Evolutionary conservation across 805 yeast genomes (phyloP).

Genomic region (Teunomyces atbi): DNA sequence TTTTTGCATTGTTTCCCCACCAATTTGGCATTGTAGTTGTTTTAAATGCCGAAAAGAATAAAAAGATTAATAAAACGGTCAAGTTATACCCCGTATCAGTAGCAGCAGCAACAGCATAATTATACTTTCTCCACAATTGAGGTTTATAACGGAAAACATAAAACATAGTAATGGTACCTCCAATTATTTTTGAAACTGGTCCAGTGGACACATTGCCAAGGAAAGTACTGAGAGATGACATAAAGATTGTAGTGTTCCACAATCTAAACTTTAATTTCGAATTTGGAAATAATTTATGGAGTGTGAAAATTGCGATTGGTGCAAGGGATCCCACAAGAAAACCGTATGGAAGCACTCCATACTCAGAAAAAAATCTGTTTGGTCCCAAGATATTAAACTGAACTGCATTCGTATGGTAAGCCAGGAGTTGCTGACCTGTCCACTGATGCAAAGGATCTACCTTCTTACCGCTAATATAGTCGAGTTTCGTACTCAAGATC

Average conservation of each 20-base stretch:
- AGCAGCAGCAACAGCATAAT: slow-evolving; percentile 25
- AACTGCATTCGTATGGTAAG: slow-evolving; percentile 23
- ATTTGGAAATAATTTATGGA: slow-evolving; percentile 16
- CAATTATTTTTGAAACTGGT: slow-evolving; percentile 19
- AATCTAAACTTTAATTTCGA: slow-evolving; percentile 16
- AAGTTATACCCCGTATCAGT: slow-evolving; percentile 25
- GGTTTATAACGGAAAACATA: slow-evolving; percentile 18
- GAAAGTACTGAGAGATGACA: slow-evolving; percentile 23
- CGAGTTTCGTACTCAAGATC: slow-evolving; percentile 20
- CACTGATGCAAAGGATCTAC: slow-evolving; percentile 25
- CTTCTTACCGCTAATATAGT: slow-evolving; percentile 17
- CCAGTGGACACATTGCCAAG: slow-evolving; percentile 26
- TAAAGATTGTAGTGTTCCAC: slow-evolving; percentile 26
- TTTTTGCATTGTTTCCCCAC: slow-evolving; percentile 24
- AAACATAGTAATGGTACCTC: slow-evolving; percentile 22
- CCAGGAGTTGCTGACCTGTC: slow-evolving; percentile 22
- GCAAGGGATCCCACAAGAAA: slow-evolving; percentile 19
- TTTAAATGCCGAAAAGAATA: slow-evolving; percentile 13
- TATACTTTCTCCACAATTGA: slow-evolving; percentile 21
- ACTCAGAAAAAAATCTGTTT: slow-evolving; percentile 18
- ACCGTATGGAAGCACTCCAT: slow-evolving; percentile 23
- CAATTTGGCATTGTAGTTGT: slow-evolving; percentile 20
- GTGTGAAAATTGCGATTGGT: slow-evolving; percentile 15
- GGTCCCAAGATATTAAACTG: slow-evolving; percentile 26
- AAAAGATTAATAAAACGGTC: slow-evolving; percentile 18